phyloP scores from a whole-genome alignment of 257 asterid genomes.

The Lavandula angustifolia region DNA sequence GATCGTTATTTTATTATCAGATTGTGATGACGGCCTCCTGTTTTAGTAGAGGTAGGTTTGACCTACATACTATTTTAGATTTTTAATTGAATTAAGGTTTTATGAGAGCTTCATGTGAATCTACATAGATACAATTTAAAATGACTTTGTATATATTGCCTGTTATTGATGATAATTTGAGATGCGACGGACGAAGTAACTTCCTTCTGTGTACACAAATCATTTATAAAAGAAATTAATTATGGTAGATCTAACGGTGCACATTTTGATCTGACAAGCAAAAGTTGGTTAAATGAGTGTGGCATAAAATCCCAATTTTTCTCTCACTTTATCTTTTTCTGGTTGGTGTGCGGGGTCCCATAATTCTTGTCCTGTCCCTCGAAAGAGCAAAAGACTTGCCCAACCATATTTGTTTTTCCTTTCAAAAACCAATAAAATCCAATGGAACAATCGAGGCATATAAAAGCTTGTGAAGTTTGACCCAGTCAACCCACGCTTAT shows the following conservation, averaged over 20 bases:
- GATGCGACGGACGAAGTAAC: too few relatives aligned
- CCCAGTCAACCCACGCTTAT: slow-evolving; percentile 39
- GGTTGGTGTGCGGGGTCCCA: slow-evolving; percentile 19
- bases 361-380: slow-evolving; percentile 35
- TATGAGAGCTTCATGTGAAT: too few relatives aligned
- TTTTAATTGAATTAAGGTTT: too few relatives aligned
- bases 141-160: too few relatives aligned
- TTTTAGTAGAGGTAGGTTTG: not conserved
- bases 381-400: slow-evolving; percentile 38
- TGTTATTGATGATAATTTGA: too few relatives aligned
- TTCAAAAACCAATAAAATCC: not conserved
- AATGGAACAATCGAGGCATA: slow-evolving; percentile 37
- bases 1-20: not conserved
- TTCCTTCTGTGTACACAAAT: too few relatives aligned
- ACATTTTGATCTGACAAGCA: not conserved
- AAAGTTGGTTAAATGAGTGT: slow-evolving; percentile 31
- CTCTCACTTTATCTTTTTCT: not conserved
- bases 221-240: too few relatives aligned
- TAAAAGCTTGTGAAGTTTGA: slow-evolving; percentile 43
- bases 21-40: not conserved
- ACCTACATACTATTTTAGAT: too few relatives aligned
- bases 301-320: slow-evolving; percentile 20
- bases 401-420: slow-evolving; percentile 3
- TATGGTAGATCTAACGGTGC: too few relatives aligned
- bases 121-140: too few relatives aligned